Conservation (phyloP, 2,329 filamentous ascomycete genomes). For the Exophiala oligosperma region DNA sequence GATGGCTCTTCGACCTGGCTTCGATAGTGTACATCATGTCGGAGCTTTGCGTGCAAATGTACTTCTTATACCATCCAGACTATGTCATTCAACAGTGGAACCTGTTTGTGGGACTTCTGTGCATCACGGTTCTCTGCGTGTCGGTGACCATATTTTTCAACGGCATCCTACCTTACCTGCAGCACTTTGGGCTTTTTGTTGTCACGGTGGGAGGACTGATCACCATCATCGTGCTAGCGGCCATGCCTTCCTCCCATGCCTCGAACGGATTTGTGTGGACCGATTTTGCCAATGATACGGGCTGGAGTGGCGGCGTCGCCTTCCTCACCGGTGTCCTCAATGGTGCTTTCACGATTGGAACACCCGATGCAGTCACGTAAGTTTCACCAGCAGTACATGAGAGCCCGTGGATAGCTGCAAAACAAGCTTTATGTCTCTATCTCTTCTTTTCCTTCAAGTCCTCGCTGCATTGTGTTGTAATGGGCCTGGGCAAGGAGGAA, state of each 20-base stretch:
- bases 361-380: constrained; percentile 62
- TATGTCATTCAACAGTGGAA: constrained; percentile 56
- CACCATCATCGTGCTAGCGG: constrained; percentile 44
- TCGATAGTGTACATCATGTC: constrained; percentile 57
- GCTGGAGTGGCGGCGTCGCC: constrained; percentile 32
- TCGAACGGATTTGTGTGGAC: constrained; percentile 23
- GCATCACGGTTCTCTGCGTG: constrained; percentile 49
- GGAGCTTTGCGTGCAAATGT: constrained; percentile 63
- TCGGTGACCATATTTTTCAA: constrained; percentile 53
- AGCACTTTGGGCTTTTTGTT: constrained; percentile 48
- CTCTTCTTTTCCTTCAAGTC: too few relatives aligned
- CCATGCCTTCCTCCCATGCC: constrained; percentile 14
- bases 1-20: constrained; percentile 63
- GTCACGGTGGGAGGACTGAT: constrained; percentile 46
- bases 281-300: constrained; percentile 24
- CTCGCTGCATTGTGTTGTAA: too few relatives aligned
- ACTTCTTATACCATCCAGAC: constrained; percentile 54
- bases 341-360: constrained; percentile 67
- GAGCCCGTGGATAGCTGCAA: too few relatives aligned
- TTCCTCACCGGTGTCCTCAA: constrained; percentile 55
- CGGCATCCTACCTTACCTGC: constrained; percentile 33
- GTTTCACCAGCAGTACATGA: too few relatives aligned
- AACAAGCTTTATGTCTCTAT: too few relatives aligned
- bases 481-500: too few relatives aligned
- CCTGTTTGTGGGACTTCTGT: constrained; percentile 54